Evolutionary conservation across 805 yeast genomes (phyloP).

Genomic region (Kurtzmaniella fragi): DNA sequence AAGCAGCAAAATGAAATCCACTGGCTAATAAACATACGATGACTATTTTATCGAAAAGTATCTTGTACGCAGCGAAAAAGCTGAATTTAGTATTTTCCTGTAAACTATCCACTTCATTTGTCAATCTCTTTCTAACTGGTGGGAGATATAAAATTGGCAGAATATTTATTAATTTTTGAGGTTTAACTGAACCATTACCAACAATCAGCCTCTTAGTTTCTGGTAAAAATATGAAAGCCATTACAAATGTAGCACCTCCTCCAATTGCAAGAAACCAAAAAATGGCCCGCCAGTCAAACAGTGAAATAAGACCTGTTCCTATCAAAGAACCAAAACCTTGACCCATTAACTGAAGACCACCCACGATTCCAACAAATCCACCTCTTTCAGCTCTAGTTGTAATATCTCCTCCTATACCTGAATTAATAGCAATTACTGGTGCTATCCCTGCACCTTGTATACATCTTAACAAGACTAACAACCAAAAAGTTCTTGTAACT

Average conservation of each 20-base stretch:
- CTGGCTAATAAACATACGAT: constrained; percentile 48
- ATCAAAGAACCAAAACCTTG: constrained; percentile 78
- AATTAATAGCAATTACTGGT: constrained; percentile 64
- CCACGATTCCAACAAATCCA: constrained; percentile 56
- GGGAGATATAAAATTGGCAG: constrained; percentile 41
- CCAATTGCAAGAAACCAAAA: constrained; percentile 72
- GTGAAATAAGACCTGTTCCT: constrained; percentile 39
- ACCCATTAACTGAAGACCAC: constrained; percentile 65
- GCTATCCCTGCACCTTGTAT: constrained; percentile 77
- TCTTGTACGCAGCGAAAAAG: constrained; percentile 34
- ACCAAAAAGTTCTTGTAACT: constrained; percentile 48
- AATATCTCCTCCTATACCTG: constrained; percentile 73
- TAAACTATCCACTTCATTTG: constrained; percentile 21
- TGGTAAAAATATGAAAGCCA: constrained; percentile 44
- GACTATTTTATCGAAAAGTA: constrained; percentile 42
- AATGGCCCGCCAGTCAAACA: constrained; percentile 62
- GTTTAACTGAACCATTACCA: constrained; percentile 68
- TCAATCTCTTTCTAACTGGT: constrained; percentile 20
- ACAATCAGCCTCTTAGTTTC: constrained; percentile 71
- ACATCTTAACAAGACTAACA: constrained; percentile 62
- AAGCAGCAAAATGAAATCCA: constrained; percentile 60
- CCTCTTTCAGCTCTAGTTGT: constrained; percentile 67
- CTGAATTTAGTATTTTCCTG: constrained; percentile 12
- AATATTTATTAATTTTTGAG: constrained; percentile 35
- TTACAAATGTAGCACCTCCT: constrained; percentile 39